Percentiles rank a stretch among this genome's conserved stretches.
Conservation (phyloP, 257 asterid species). For the Solanum raphanifolium region DNA sequence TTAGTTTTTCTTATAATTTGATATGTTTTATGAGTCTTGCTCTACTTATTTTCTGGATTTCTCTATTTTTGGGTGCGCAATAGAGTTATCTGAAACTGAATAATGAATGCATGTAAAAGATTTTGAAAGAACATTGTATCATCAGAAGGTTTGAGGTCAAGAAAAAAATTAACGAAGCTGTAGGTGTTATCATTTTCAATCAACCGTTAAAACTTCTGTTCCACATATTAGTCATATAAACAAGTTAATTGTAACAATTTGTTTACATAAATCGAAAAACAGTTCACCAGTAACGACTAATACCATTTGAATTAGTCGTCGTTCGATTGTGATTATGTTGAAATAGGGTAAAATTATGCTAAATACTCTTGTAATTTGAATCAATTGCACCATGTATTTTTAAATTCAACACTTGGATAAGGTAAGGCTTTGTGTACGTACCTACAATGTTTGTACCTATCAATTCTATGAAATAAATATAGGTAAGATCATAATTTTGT, state of each 20-base stretch:
- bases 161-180: not conserved
- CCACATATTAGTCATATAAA: not conserved
- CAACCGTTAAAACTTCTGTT: not conserved
- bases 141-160: not conserved
- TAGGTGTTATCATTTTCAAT: not conserved
- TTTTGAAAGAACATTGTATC: not conserved
- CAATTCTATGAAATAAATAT: not conserved
- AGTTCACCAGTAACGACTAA: not conserved
- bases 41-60: not conserved
- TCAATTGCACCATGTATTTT: not conserved
- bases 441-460: not conserved
- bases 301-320: not conserved
- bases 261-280: not conserved
- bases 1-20: not conserved
- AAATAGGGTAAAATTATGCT: not conserved
- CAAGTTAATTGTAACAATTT: not conserved
- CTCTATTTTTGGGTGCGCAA: not conserved
- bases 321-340: not conserved
- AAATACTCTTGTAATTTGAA: not conserved
- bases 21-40: not conserved
- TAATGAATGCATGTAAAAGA: not conserved
- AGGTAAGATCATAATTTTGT: not conserved
- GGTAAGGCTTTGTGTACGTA: not conserved
- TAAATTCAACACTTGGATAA: not conserved
- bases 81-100: not conserved